phyloP scores from a whole-genome alignment of 2,329 filamentous ascomycete genomes.

The Aspergillus clavatus region DNA sequence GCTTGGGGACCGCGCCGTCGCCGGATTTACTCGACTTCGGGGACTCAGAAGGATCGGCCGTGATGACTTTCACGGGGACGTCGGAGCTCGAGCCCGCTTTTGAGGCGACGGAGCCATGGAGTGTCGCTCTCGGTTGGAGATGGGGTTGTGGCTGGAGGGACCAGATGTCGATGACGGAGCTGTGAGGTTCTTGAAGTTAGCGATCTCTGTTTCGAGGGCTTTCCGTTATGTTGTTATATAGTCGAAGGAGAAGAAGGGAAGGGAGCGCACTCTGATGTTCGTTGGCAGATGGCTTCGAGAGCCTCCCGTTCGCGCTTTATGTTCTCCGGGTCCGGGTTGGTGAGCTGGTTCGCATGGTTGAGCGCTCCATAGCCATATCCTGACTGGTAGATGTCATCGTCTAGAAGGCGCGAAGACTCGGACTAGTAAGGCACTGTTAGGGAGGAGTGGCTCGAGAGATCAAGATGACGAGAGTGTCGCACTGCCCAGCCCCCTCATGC shows the following conservation, averaged over 20 bases:
- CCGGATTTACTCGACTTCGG: slow-evolving; percentile 13
- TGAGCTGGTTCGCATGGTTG: slow-evolving; percentile 32
- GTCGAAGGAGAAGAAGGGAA: neutral
- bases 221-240: too few relatives aligned
- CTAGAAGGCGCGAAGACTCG: slow-evolving; percentile 42
- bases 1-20: slow-evolving; percentile 32
- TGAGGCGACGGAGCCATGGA: slow-evolving; percentile 27
- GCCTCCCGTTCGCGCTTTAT: slow-evolving; percentile 43
- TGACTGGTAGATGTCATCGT: slow-evolving; percentile 43
- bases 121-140: slow-evolving; percentile 35
- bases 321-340: slow-evolving; percentile 40
- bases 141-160: slow-evolving; percentile 41
- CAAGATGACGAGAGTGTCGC: slow-evolving; percentile 7
- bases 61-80: slow-evolving; percentile 18
- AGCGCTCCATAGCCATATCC: slow-evolving; percentile 42
- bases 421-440: slow-evolving; percentile 22
- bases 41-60: slow-evolving; percentile 10
- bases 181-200: slow-evolving; percentile 14
- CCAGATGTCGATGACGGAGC: slow-evolving; percentile 44
- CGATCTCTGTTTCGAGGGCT: neutral
- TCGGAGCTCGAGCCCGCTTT: slow-evolving; percentile 15
- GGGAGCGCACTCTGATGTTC: slow-evolving; percentile 43
- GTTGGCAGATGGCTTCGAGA: slow-evolving; percentile 44
- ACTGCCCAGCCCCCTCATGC: neutral
- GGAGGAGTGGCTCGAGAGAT: slow-evolving; percentile 2